Evolutionary conservation across 108 stramenopile species (phyloP), one percentile per base, ranked within the genome.

Genomic region (Fragilaria radians): DNA sequence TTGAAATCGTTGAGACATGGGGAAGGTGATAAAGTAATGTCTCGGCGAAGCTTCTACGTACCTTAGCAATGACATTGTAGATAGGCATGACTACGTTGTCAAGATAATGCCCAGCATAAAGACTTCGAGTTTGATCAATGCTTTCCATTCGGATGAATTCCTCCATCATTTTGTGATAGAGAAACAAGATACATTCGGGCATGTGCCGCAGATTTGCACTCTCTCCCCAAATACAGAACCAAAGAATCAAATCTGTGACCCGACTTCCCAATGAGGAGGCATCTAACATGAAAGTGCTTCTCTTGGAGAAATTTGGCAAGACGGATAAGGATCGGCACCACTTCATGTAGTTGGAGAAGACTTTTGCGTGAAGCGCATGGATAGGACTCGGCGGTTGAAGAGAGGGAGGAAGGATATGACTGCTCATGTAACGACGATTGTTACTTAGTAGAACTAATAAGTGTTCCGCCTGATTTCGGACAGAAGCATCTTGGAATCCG

Each of bases 181-280:
- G 70, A 63, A 93, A 99, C 88, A 95, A 96, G 66, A 94, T 42
- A 70, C 96, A 96, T 66, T 99, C 98, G 17, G 98, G 91, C 93
- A 99, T 94, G 75, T 99, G 98, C 18, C 96, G 77, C 19, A 99
- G 73, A 71, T 99, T 99, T 48, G 85, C 85, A 0, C 84, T n/a
- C 94, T 99, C 98, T 4, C 98, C 96, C 98, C 98, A 99, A 52
- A 99, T 80, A 63, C 93, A 95, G 58, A 99, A 92, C 73, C 80
- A 96, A 9, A 99, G 70, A 3, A 99, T 89, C 42, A 99, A 62
- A 72, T 99, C 95, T 9, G 89, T 85, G 0, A 89, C 88, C 3
- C 86, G 77, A 21, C 86, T 85, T 3, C 85, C 88, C 0, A 88
- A 88, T 0, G 86, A 82, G 34, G 88, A 84, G 26, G 91, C 88